Evolutionary conservation across 768 basidiomycete genomes (phyloP), one percentile per base, ranked within the genome.

Genomic region (Leccinum imitatum): DNA sequence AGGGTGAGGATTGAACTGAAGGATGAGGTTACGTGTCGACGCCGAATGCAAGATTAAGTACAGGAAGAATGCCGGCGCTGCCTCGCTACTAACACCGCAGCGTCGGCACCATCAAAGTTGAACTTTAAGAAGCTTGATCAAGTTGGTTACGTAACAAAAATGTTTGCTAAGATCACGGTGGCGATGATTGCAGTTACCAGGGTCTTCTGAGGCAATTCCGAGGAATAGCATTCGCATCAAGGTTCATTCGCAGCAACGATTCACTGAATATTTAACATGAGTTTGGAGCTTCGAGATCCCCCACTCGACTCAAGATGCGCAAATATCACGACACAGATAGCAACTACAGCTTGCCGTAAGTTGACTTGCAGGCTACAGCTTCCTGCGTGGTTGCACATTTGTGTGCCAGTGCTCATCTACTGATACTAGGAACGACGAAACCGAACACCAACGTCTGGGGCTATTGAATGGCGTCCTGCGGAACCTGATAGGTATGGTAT

Each of bases 281-380:
- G 41, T 10, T 10, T 44, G 41, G n/a, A 44, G 9, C 9, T n/a
- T 17, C 41, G 0, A n/a, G 41, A 39, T 17, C 39, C 46, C n/a
- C 46, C 46, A 25, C 1, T 46, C 27, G 30, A 44, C 27, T 17
- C 11, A 50, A 51, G 23, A 57, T 57, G 56, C 56, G 56, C 25
- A 33, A 51, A 50, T 57, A 57, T 3, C 56, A 57, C 27, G 11
- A 57, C 23, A 57, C 56, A 23, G 37, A 57, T 14, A 51, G 56
- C 56, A 57, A 57, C 25, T 57, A 57, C 37, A 19, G 25, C 9
- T 30, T 57, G n/a, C 56, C 56, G 56, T 57, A 48, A 30, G 56
- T 41, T 13, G 33, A n/a, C 15, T 25, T 7, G 4, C 41, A 21
- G 46, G 19, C 10, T 21, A 30, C 27, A 2, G 27, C 27, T 30